phyloP scores from a whole-genome alignment of 352 stramenopile genomes.

The Phytophthora podocarpi region DNA sequence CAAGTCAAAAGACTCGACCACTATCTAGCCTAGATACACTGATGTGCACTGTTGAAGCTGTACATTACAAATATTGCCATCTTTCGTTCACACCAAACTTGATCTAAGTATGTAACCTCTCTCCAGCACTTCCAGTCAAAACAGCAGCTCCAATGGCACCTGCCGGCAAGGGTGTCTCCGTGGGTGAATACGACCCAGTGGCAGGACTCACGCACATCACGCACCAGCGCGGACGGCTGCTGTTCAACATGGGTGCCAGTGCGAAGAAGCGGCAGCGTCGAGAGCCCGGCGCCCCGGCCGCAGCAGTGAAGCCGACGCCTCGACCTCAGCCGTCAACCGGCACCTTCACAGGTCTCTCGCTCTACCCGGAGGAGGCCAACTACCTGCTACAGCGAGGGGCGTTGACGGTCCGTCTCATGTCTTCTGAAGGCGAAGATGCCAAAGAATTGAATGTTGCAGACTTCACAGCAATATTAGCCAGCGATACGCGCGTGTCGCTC shows the following conservation, averaged over 20 bases:
- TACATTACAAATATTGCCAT: constrained; percentile 10
- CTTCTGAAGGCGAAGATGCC: constrained; percentile 2
- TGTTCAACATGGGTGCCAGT: constrained; percentile 78
- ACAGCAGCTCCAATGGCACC: constrained; percentile 17
- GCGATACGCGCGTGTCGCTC: constrained; percentile 34
- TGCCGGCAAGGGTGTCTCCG: constrained; percentile 52
- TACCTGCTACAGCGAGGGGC: constrained; percentile 68
- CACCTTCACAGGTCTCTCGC: constrained; percentile 56
- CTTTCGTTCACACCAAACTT: constrained; percentile 4
- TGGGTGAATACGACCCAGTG: constrained; percentile 60
- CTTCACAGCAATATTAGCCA: constrained; percentile 38
- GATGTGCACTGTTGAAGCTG: constrained; percentile 12
- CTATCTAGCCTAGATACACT: constrained; percentile 19
- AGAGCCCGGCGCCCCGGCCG: neutral
- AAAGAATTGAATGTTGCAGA: constrained; percentile 25
- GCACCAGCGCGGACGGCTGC: constrained; percentile 66
- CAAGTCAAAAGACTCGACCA: constrained; percentile 24
- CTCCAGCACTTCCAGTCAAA: neutral
- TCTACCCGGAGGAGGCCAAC: constrained; percentile 74
- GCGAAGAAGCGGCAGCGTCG: constrained; percentile 40
- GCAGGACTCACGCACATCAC: constrained; percentile 74
- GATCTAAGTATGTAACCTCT: neutral
- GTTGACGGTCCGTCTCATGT: constrained; percentile 46
- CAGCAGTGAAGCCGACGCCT: constrained; percentile 1
- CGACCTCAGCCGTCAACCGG: constrained; percentile 35